Evolutionary conservation across 1,284 basidiomycete species (phyloP).

Genomic region (Ganoderma lingzhi): DNA sequence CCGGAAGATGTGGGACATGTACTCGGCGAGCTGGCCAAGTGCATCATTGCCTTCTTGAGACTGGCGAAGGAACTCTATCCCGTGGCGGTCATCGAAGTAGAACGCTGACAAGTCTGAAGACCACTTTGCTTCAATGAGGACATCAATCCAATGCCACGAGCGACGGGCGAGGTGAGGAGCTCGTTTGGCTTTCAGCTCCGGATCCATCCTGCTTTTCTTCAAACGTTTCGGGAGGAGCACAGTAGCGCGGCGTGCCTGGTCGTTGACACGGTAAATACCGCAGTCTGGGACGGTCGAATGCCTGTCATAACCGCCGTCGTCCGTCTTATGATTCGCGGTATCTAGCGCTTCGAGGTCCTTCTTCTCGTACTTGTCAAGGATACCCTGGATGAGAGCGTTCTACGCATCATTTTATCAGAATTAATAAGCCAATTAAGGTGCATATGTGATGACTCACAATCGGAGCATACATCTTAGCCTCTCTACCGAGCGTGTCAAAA

Average conservation of each 20-base stretch:
- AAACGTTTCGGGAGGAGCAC: neutral
- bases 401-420: neutral
- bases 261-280: neutral
- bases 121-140: neutral
- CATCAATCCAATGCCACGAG: neutral
- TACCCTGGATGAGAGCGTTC: neutral
- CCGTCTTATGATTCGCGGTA: neutral
- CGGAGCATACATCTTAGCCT: neutral
- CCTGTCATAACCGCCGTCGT: neutral
- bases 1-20: slow-evolving; percentile 10
- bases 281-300: neutral
- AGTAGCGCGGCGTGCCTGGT: neutral
- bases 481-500: neutral
- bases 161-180: neutral
- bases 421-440: neutral
- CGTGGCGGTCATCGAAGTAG: neutral
- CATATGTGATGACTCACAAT: neutral
- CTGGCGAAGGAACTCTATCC: neutral
- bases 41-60: neutral
- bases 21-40: neutral
- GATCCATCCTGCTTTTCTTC: neutral
- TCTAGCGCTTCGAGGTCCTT: neutral
- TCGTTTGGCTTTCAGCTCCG: neutral
- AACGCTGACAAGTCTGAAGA: slow-evolving; percentile 9
- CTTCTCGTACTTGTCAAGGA: neutral